Evolutionary conservation across 2,329 filamentous ascomycete species (phyloP), one percentile per base, ranked within the genome.

Genomic region (Diplodia corticola): DNA sequence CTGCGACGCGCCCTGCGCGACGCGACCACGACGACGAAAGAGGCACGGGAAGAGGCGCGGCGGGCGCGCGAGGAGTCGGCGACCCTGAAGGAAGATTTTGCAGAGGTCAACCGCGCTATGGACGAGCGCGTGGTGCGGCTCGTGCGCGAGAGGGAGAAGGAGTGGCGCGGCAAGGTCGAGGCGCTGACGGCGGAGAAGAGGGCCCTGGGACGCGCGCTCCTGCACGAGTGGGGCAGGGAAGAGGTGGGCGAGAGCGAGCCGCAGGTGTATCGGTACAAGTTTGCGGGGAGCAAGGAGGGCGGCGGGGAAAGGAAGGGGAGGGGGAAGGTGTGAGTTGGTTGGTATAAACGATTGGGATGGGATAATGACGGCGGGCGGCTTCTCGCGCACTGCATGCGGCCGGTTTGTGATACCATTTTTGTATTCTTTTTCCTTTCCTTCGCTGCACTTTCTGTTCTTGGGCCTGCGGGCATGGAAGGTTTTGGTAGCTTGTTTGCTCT

Each of bases 221-320:
- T 93, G 78, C 85, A 90, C 69, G 91, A 92, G 69, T 97, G 93
- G 93, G 92, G 96, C 72, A 86, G 90, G 48, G 74, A 77, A 61
- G 77, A 79, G 64, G 72, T 73, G 22, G 77, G 76, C 0, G 69
- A 70, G 20, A 71, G 69, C 7, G 70, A 68, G 35, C 70, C 71
- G 66, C 77, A 79, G 69, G 69, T 64, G 66, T 79, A 74, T 63
- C 69, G 67, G 35, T 79, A 78, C 67, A 73, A 71, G 68, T 78
- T 64, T 66, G 67, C 64, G 2, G 46, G 28, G 28, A 57, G 22
- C 10, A 5, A 12, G 1, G 20, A 17, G 13, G 12, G 26, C 26
- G 53, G 33, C 33, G 48, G 48, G 48, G 48, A 26, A 13, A 26
- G 10, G 48, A 26, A 22, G 24, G 50, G 28, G 50, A 53, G 28